Evolutionary conservation across 257 asterid species (phyloP), one percentile per base, ranked within the genome.

Genomic region (Plectranthus barbatus): DNA sequence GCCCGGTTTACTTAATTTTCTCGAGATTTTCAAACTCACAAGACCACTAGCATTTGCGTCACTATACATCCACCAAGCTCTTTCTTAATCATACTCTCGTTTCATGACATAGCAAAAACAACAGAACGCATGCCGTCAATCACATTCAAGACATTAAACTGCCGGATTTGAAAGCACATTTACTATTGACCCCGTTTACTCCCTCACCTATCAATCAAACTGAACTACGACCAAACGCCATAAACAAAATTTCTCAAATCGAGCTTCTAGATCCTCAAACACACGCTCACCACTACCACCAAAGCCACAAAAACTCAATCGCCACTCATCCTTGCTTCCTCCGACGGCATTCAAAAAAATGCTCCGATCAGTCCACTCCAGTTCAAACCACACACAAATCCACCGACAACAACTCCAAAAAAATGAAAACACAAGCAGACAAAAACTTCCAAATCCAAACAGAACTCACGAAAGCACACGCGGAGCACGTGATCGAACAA

Each of bases 401-500:
- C 69, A 50, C 70, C 59, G 49, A 54, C 63, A 50, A 21, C 26
- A 37, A 56, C 34, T 62, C 61, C 60, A 55, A 36, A 15, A 56
- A 58, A 40, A 20, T 23, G 58, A 60, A 56, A 6, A 19, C 53
- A 59, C 21, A 74, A 33, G 36, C 29, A 33, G 18, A 48, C 34
- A 46, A 33, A 29, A 67, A 49, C 69, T 24, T 61, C 53, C 62
- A 45, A 68, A 68, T 76, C 72, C 47, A 56, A 44, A 19, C 64
- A 49, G 68, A 64, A 33, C 36, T 26, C 57, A 69, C 67, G 36
- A 57, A 60, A 41, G 40, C 51, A 34, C 53, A 46, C 68, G 69
- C 46, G 52, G 46, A 49, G 54, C 77, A 52, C 63, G 62, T 74
- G 87, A 81, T 80, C 80, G 80, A 74, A 56, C 74, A 83, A 72